A percentile compares a stretch with the other conserved stretches of the same genome.
These are phyloP conservation scores for Shiraia sp. DNA, from an alignment of 2,329 filamentous ascomycete species.

Conservation along the genomic window DNA sequence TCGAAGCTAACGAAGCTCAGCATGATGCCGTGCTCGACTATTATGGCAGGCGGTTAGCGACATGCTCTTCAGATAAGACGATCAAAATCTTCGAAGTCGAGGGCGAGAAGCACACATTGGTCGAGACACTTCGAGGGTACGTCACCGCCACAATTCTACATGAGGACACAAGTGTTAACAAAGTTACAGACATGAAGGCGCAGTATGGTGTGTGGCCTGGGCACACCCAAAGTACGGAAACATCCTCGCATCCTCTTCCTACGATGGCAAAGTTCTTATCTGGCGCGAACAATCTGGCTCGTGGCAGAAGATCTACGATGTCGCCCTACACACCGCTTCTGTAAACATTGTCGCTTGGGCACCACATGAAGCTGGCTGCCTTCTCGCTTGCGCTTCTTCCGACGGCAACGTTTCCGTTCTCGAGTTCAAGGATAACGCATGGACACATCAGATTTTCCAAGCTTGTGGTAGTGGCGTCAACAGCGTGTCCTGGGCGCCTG, in stretches of 20 bases:
- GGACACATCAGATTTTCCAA: constrained; percentile 85
- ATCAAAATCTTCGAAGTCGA: constrained; percentile 99
- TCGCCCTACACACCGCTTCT: constrained; percentile 88
- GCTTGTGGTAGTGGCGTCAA: constrained; percentile 95
- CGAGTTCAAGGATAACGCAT: constrained; percentile 95
- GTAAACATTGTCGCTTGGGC: constrained; percentile 98
- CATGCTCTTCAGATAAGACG: constrained; percentile 96
- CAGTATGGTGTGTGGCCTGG: constrained; percentile 98
- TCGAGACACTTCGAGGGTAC: constrained; percentile 94
- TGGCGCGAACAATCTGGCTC: constrained; percentile 78
- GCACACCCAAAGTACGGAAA: constrained; percentile 96
- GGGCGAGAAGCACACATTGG: constrained; percentile 83
- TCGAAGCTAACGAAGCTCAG: constrained; percentile 55
- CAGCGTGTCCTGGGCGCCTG: constrained; percentile 92
- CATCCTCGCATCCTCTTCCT: constrained; percentile 92
- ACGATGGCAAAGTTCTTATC: constrained; percentile 98
- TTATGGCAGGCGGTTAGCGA: constrained; percentile 93
- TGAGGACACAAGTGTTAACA: constrained; percentile 14
- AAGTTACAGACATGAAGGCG: constrained; percentile 81
- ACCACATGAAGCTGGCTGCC: constrained; percentile 93
- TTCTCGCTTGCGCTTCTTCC: constrained; percentile 90
- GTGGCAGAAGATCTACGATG: constrained; percentile 85
- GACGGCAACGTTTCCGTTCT: constrained; percentile 93
- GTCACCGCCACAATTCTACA: constrained; percentile 21
- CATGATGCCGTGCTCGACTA: constrained; percentile 99